Percentiles rank a stretch among this genome's conserved stretches.
These are phyloP conservation scores for Rhamnella rubrinervis DNA, from an alignment of 331 rosid species.

Conservation along the genomic window DNA sequence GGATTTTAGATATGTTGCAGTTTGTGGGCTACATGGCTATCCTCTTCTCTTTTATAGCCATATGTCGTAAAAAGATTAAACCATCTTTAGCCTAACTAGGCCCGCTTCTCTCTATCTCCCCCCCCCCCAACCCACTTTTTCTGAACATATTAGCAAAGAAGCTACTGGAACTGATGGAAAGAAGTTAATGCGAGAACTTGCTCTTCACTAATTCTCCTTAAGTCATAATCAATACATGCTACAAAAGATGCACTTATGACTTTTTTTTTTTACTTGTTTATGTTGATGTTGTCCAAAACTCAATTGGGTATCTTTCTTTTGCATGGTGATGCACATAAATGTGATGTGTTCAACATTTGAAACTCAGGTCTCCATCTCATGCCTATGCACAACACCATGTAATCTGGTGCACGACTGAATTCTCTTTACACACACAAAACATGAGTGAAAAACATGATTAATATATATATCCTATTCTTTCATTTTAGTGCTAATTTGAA, in stretches of 20 bases:
- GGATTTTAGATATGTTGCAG: slow-evolving; percentile 6
- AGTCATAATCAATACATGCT: slow-evolving; percentile 13
- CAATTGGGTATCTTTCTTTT: too few relatives aligned
- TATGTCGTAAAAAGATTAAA: slow-evolving; percentile 7
- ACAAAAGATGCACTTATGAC: not conserved
- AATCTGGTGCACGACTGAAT: too few relatives aligned
- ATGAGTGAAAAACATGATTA: too few relatives aligned
- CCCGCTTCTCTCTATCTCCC: slow-evolving; percentile 15
- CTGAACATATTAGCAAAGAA: slow-evolving; percentile 80
- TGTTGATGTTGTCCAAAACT: not conserved
- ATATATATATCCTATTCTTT: too few relatives aligned
- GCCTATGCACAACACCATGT: too few relatives aligned
- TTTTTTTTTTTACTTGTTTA: not conserved
- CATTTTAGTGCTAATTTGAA: too few relatives aligned
- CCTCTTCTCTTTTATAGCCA: slow-evolving; percentile 5
- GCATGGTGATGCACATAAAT: too few relatives aligned
- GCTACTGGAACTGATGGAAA: slow-evolving; percentile 78
- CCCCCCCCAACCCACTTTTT: too few relatives aligned
- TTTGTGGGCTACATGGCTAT: slow-evolving; percentile 13
- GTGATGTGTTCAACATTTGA: too few relatives aligned
- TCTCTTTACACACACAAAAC: too few relatives aligned
- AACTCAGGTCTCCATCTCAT: too few relatives aligned
- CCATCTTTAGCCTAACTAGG: slow-evolving; percentile 11
- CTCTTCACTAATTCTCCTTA: slow-evolving; percentile 16
- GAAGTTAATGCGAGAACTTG: slow-evolving; percentile 66